Conservation (phyloP, 2,329 filamentous ascomycete genomes). For the Fusarium coffeatum region DNA sequence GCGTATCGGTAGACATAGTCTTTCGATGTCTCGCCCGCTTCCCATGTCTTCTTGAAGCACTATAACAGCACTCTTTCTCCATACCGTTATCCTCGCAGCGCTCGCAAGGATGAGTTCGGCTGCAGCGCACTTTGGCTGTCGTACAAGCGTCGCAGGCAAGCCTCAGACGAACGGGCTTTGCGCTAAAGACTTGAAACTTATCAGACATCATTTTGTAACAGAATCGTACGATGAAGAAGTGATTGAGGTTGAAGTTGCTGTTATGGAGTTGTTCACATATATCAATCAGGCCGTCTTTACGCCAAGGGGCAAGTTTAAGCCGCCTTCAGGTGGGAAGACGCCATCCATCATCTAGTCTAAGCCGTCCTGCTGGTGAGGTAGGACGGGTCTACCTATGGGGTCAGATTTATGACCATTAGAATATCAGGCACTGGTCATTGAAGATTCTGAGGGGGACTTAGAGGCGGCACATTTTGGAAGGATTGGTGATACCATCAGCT, state of each 20-base stretch:
- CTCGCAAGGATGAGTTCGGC: conserved; percentile 34
- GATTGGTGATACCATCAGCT: not conserved
- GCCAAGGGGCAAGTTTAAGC: not conserved
- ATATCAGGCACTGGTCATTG: not conserved
- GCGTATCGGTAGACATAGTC: not conserved
- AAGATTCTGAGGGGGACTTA: too few species aligned
- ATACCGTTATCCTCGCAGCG: conserved; percentile 29
- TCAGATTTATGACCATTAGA: not conserved
- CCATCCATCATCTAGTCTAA: conserved; percentile 9
- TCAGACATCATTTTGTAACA: conserved; percentile 7
- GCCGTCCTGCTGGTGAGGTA: conserved; percentile 24
- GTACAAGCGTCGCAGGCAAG: conserved; percentile 37
- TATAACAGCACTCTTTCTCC: conserved; percentile 26
- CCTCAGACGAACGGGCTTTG: conserved; percentile 26
- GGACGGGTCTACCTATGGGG: conserved; percentile 11
- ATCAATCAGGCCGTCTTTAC: not conserved
- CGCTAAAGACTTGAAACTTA: conserved; percentile 3
- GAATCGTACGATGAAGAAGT: not conserved
- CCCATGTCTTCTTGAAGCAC: conserved; percentile 22
- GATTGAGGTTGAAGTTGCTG: not conserved
- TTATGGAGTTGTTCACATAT: conserved; percentile 5
- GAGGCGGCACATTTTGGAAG: too few species aligned
- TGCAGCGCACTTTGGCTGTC: conserved; percentile 35
- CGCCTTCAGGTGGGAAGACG: conserved; percentile 5
- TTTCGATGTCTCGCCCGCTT: conserved; percentile 27